Percentiles rank a stretch among this genome's conserved stretches.
Conservation (phyloP, 345 rosid genomes). For the Toxicodendron radicans region DNA sequence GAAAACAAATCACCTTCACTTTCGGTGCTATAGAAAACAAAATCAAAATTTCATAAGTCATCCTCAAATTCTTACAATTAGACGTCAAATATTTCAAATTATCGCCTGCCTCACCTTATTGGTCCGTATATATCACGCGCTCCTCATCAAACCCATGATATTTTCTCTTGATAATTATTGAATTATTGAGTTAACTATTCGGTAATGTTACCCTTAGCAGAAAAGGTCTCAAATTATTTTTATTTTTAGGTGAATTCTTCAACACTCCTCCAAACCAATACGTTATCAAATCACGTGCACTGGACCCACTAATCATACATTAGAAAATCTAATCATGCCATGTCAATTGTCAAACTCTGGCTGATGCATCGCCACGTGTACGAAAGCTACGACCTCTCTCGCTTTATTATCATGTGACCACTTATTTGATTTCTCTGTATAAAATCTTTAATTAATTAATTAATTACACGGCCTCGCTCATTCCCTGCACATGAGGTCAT, state of each 20-base stretch:
- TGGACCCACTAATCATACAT: constrained; percentile 33
- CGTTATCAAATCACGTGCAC: background rate
- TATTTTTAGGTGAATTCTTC: background rate
- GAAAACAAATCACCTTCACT: background rate
- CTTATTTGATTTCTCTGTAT: no score
- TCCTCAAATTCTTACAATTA: background rate
- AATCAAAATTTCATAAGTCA: background rate
- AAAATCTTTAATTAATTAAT: background rate
- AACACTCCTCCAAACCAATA: background rate
- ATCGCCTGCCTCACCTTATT: background rate
- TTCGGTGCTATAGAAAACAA: constrained; percentile 8
- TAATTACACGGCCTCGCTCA: no score
- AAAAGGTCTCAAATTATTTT: background rate
- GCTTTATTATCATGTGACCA: constrained; percentile 12
- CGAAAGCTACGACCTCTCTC: background rate
- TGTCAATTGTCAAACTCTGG: constrained; percentile 31
- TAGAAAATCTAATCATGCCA: constrained; percentile 17
- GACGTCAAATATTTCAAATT: no score
- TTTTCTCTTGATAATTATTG: no score
- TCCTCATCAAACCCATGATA: no score
- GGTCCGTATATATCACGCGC: background rate
- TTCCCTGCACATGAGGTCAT: constrained; percentile 48
- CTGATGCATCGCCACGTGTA: constrained; percentile 29
- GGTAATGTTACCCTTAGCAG: no score
- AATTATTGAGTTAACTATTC: no score